Evolutionary conservation across 345 rosid species (phyloP).

Genomic region (Sisymbrium irio): DNA sequence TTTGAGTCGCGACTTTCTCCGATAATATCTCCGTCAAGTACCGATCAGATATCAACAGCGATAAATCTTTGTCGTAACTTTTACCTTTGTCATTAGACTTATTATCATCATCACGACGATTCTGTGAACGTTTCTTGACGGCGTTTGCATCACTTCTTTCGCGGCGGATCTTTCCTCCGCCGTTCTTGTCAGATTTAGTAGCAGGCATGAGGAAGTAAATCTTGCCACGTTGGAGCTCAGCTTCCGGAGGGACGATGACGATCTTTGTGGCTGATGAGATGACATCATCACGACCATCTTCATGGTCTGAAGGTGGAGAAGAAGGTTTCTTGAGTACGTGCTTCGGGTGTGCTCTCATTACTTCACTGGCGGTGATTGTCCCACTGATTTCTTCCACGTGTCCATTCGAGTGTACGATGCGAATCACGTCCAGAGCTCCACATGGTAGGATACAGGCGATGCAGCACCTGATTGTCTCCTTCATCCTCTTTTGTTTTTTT

Average conservation of each 20-base stretch:
- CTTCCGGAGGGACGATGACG: conserved; percentile 86
- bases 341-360: conserved; percentile 81
- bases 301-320: conserved; percentile 45
- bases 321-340: conserved; percentile 86
- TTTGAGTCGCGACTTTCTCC: conserved; percentile 71
- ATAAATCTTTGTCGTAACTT: conserved; percentile 21
- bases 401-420: conserved; percentile 88
- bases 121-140: conserved; percentile 17
- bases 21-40: conserved; percentile 92
- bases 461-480: conserved; percentile 86
- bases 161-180: conserved; percentile 30
- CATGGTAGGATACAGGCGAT: conserved; percentile 98
- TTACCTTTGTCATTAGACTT: not conserved
- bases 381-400: conserved; percentile 94
- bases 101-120: conserved; percentile 12
- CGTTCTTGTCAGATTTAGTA: conserved; percentile 34
- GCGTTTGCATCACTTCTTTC: not conserved
- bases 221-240: conserved; percentile 90
- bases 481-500: conserved; percentile 42
- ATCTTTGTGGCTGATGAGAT: conserved; percentile 60
- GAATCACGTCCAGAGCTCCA: conserved; percentile 89
- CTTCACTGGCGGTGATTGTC: conserved; percentile 64
- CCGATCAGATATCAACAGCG: conserved; percentile 57
- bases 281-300: conserved; percentile 43
- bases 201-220: conserved; percentile 87